Base-by-base conservation (phyloP, 768 basidiomycete species). In the Arthromyces matolae region DNA sequence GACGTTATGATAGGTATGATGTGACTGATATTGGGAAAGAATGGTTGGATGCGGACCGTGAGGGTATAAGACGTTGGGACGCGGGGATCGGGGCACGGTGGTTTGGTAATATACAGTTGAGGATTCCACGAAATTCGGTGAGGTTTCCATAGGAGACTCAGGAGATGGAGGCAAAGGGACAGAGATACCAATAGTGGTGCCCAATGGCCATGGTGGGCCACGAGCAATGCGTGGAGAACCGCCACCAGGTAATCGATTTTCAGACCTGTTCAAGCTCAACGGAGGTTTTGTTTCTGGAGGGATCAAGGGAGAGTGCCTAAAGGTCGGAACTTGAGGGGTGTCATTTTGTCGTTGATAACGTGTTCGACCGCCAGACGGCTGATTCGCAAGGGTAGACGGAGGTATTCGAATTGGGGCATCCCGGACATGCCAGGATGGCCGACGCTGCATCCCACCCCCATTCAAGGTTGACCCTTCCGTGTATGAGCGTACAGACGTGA, bases 71-170 rank as follows among this genome's bases (percentile, higher is more conserved):
- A 68, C 58, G 53, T 68, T 68, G 28, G 75, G 68, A 52, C 72
- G 71, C 41, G 77, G 73, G 1, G 76, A 74, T 53, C 73, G 66
- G 45, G 76, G 71, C 47, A 57, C 68, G 46, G 75, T 71, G 23
- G 82, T 83, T 69, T 85, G 79, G 62, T 84, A 85, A 69, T 71
- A 84, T 77, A 85, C 80, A 77, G 78, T 82, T 54, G 76, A 69
- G 56, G 75, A 58, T 60, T 77, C 76, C 49, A 69, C 57, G 60
- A 60, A 66, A 53, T 28, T 61, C 63, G 46, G 64, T 19, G 44
- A 34, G 10, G 14, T 59, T 27, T 65, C 63, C 49, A 61, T 55
- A 18, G 73, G 64, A 49, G 70, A 67, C 51, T 71, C 72, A 12
- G 80, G 71, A 40, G 80, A 80, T 28, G 78, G 73, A 16, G 79